phyloP scores from a whole-genome alignment of 169 alveolate species.

The Cystoisospora suis region DNA sequence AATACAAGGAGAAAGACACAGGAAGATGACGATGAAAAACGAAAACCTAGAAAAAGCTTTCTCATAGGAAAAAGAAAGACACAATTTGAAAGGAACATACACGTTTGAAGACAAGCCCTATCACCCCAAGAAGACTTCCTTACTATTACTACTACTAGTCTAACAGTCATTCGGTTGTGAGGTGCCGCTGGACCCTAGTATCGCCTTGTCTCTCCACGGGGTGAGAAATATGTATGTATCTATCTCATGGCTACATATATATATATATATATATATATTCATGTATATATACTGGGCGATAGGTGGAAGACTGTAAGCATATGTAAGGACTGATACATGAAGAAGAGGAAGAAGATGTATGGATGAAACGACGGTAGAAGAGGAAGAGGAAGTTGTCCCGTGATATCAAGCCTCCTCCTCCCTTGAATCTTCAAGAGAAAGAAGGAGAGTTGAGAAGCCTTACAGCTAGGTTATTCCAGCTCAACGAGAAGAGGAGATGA shows the following conservation, averaged over 20 bases:
- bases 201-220: too few relatives aligned
- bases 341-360: not conserved
- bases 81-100: not conserved
- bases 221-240: too few relatives aligned
- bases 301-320: not conserved
- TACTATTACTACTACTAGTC: too few relatives aligned
- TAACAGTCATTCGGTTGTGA: too few relatives aligned
- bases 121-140: too few relatives aligned
- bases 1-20: not conserved
- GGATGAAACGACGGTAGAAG: too few relatives aligned
- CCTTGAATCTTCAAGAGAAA: not conserved
- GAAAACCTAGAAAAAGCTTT: not conserved
- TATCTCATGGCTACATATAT: too few relatives aligned
- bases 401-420: not conserved
- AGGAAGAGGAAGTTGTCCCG: too few relatives aligned
- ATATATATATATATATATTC: not conserved
- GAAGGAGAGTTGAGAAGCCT: not conserved
- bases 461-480: constrained; percentile 18
- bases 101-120: too few relatives aligned
- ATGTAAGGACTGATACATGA: not conserved
- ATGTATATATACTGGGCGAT: not conserved
- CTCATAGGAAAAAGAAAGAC: not conserved
- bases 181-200: too few relatives aligned
- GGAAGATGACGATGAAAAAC: not conserved
- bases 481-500: not conserved